Evolutionary conservation across 768 basidiomycete species (phyloP), one percentile per base, ranked within the genome.

Genomic region (Xerocomellus amylosporus): DNA sequence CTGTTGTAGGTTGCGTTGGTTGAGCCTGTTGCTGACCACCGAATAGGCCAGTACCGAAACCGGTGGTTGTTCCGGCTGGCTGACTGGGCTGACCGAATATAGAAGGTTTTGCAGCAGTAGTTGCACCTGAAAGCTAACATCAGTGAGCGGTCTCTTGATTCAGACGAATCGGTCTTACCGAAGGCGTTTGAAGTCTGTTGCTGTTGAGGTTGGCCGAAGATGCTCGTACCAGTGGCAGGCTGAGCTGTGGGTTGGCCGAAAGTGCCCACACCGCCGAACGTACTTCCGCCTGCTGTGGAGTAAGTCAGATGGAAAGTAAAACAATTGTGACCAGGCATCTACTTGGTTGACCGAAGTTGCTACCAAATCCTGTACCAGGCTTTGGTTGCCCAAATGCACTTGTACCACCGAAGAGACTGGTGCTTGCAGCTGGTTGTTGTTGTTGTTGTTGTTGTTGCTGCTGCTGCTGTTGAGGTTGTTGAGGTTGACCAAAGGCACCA

Each of bases 51-150:
- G 55, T 37, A 2, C 76, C 74, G 51, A 77, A 78, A 22, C 69
- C 69, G 19, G 71, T 68, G 30, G 71, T 59, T 24, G 74, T 56
- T 10, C 62, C 62, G 4, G 69, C 55, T 33, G 79, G 74, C 54
- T 83, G 79, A 41, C 65, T 59, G 12, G 78, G 59, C 42, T 74
- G 77, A 47, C 82, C 80, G 51, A 85, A 84, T 24, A 82, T 64
- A 15, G 72, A 71, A 6, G 81, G 74, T 53, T 83, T 81, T 19
- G 71, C 55, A 20, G 74, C 62, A 52, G 68, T 67, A 38, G 66
- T 63, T 8, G 58, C 53, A 54, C 74, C 75, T 75, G 36, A 22
- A 30, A 33, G 22, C 15, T 12, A 26, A 53, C 30, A n/a, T 60
- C 20, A 46, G 22, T 37, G 37, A 40, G 37, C 22, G 13, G 1